Percentiles rank a stretch among this genome's conserved stretches.
Evolutionary conservation across 305 asterid genomes (phyloP).

Genomic region (Solanum hybrid): DNA sequence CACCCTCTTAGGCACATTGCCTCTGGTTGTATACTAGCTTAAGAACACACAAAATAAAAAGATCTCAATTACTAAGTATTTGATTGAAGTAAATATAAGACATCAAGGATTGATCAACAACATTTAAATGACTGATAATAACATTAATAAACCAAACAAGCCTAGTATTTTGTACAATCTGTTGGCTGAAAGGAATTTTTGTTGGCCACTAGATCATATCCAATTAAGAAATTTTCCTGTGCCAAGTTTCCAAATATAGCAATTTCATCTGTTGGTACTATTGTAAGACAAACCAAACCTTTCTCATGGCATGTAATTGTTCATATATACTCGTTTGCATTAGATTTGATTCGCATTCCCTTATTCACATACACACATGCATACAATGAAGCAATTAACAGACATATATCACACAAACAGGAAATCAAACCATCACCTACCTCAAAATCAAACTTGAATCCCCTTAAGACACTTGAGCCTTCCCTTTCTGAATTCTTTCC

Average conservation of each 20-base stretch:
- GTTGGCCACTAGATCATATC: background rate
- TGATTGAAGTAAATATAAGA: background rate
- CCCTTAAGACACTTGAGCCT: too few species aligned
- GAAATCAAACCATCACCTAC: too few species aligned
- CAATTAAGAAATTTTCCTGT: slow-evolving; percentile 4
- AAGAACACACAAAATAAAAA: background rate
- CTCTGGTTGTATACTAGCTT: background rate
- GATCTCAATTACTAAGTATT: background rate
- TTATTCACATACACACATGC: too few species aligned
- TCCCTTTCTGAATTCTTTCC: too few species aligned
- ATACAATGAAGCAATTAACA: too few species aligned
- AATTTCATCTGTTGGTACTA: slow-evolving; percentile 5
- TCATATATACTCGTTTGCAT: too few species aligned
- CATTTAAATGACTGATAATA: background rate
- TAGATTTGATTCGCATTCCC: too few species aligned
- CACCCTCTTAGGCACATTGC: too few species aligned
- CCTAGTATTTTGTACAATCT: background rate
- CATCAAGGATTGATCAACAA: background rate
- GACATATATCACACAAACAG: too few species aligned
- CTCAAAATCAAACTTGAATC: too few species aligned
- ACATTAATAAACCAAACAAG: slow-evolving; percentile 7
- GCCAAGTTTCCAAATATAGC: background rate
- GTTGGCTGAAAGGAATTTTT: background rate
- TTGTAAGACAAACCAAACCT: slow-evolving; percentile 24
- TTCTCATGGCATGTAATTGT: background rate